These are phyloP conservation scores for Dissoconium aciculare DNA, from an alignment of 2,329 filamentous ascomycete genomes.

Conservation along the genomic window DNA sequence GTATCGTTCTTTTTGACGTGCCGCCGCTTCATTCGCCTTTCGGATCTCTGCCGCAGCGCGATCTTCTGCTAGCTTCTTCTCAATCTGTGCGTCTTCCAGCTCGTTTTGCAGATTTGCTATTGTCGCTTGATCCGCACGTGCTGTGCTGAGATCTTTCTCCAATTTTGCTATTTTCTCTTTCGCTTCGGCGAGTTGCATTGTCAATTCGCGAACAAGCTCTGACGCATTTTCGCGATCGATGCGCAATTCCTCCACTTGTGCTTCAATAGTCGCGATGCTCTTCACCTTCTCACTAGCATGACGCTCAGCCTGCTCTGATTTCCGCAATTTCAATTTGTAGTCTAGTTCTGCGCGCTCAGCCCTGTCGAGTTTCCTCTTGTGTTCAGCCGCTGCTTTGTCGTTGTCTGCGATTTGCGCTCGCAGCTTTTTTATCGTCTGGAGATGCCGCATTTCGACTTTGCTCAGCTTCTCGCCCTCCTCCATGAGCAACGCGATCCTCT, in stretches of 20 bases:
- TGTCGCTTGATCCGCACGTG: constrained; percentile 49
- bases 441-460: constrained; percentile 70
- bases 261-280: constrained; percentile 45
- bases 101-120: constrained; percentile 46
- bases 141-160: constrained; percentile 49
- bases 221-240: constrained; percentile 25
- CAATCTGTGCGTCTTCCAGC: constrained; percentile 50
- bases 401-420: constrained; percentile 38
- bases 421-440: constrained; percentile 70
- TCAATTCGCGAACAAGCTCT: constrained; percentile 54
- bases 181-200: constrained; percentile 52
- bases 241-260: constrained; percentile 20
- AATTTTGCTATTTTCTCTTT: constrained; percentile 51
- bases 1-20: constrained; percentile 55
- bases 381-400: constrained; percentile 35
- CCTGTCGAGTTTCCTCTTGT: constrained; percentile 47
- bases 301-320: constrained; percentile 45
- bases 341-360: constrained; percentile 50
- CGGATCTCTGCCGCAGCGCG: constrained; percentile 54
- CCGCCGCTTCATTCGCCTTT: constrained; percentile 57
- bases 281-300: constrained; percentile 41
- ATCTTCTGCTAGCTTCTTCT: constrained; percentile 61
- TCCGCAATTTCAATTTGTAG: constrained; percentile 44
- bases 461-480: constrained; percentile 84
- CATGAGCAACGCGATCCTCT: constrained; percentile 76